phyloP scores from a whole-genome alignment of 2,329 filamentous ascomycete genomes.

The Bipolaris cookei region DNA sequence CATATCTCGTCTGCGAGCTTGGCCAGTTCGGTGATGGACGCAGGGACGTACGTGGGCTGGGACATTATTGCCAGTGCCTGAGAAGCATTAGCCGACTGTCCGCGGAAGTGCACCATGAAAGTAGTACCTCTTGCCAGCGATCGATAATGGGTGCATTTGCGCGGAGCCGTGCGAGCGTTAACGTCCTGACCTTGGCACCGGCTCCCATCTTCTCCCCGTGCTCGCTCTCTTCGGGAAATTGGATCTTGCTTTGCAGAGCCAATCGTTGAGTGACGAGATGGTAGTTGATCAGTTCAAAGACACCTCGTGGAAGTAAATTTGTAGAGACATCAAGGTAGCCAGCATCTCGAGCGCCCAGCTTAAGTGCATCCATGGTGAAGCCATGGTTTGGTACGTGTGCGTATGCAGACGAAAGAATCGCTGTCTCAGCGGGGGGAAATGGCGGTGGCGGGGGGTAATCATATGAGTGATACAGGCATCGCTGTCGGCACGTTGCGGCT shows the following conservation, averaged over 20 bases:
- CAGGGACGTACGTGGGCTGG: slow-evolving; percentile 76
- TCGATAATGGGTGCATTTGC: slow-evolving; percentile 75
- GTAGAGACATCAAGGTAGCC: slow-evolving; percentile 87
- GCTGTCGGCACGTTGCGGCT: slow-evolving; percentile 23
- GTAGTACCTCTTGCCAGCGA: slow-evolving; percentile 82
- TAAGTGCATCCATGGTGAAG: slow-evolving; percentile 77
- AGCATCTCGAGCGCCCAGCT: slow-evolving; percentile 78
- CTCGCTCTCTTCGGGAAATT: slow-evolving; percentile 50
- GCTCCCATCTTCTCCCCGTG: slow-evolving; percentile 54
- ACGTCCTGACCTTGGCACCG: slow-evolving; percentile 68
- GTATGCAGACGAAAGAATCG: slow-evolving; percentile 83
- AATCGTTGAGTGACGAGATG: slow-evolving; percentile 73
- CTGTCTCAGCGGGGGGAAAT: slow-evolving; percentile 72
- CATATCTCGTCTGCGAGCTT: slow-evolving; percentile 90
- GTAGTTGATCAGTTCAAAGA: slow-evolving; percentile 81
- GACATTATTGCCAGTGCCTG: slow-evolving; percentile 91
- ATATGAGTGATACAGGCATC: slow-evolving; percentile 45
- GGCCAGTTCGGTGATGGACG: slow-evolving; percentile 79
- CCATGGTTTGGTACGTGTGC: slow-evolving; percentile 79
- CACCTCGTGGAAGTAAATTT: slow-evolving; percentile 78
- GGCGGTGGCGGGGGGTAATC: slow-evolving; percentile 56
- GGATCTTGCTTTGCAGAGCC: slow-evolving; percentile 59
- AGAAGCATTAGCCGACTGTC: slow-evolving; percentile 4
- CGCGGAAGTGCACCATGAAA: slow-evolving; percentile 37
- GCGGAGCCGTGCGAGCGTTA: slow-evolving; percentile 78